These are phyloP conservation scores for Pseudozyma hubeiensis DNA, from an alignment of 1,284 basidiomycete species.

Conservation along the genomic window DNA sequence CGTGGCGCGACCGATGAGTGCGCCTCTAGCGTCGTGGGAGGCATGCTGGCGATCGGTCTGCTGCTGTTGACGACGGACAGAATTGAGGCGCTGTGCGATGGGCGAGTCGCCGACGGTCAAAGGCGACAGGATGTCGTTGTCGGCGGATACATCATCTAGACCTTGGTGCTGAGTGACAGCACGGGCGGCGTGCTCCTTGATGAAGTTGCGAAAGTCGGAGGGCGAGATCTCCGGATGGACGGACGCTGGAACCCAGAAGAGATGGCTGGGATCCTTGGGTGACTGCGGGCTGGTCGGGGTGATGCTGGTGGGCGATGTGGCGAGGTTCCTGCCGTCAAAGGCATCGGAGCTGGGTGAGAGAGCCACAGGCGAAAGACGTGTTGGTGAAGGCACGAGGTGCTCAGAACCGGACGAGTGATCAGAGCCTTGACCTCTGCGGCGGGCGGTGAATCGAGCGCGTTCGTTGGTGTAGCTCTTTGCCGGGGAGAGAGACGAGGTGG, in stretches of 20 bases:
- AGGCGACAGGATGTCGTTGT: slow-evolving; percentile 28
- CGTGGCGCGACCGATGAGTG: slow-evolving; percentile 53
- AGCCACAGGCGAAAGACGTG: slow-evolving; percentile 17
- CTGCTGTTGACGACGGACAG: slow-evolving; percentile 44
- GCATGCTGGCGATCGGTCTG: slow-evolving; percentile 25
- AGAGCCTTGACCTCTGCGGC: slow-evolving; percentile 49
- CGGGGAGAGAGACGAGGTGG: slow-evolving; percentile 17
- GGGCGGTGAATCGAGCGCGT: slow-evolving; percentile 55
- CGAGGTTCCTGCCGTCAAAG: slow-evolving; percentile 20
- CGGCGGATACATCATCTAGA: slow-evolving; percentile 7
- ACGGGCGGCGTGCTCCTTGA: slow-evolving; percentile 84
- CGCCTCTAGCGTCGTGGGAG: slow-evolving; percentile 19
- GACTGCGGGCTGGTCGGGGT: slow-evolving; percentile 25
- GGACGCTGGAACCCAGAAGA: slow-evolving; percentile 97
- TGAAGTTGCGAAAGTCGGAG: slow-evolving; percentile 90
- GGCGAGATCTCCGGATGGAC: slow-evolving; percentile 98
- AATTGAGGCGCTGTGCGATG: slow-evolving; percentile 45
- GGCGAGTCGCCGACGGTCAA: slow-evolving; percentile 37
- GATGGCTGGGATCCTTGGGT: slow-evolving; percentile 70
- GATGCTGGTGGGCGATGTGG: slow-evolving; percentile 27
- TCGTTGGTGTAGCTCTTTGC: slow-evolving; percentile 22
- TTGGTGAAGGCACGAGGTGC: slow-evolving; percentile 7
- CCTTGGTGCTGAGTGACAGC: slow-evolving; percentile 60
- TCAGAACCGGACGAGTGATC: slow-evolving; percentile 29
- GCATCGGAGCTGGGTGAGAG: slow-evolving; percentile 21